Percentiles rank a stretch among this genome's conserved stretches.
phyloP scores from a whole-genome alignment of 257 asterid species.

The Primulina tabacum region DNA sequence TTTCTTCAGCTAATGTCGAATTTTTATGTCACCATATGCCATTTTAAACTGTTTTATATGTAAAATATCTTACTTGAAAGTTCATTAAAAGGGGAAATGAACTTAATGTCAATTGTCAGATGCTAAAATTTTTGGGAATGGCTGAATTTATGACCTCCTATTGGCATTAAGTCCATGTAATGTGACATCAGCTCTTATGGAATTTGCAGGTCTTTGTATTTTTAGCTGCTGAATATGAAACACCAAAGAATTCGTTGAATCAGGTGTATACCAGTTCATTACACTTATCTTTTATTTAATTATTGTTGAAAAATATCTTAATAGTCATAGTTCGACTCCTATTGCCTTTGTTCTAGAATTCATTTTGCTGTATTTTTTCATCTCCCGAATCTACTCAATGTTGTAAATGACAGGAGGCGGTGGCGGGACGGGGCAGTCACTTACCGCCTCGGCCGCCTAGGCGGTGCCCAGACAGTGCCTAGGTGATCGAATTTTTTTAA shows the following conservation, averaged over 20 bases:
- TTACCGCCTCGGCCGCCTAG: no score
- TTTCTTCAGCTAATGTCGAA: background rate
- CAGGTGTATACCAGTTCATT: conserved; percentile 47
- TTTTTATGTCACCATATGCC: background rate
- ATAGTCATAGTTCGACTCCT: background rate
- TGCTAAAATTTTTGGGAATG: background rate
- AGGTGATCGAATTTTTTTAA: no score
- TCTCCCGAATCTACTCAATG: background rate
- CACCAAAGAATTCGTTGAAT: conserved; percentile 74
- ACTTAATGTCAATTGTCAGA: background rate
- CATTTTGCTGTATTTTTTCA: background rate
- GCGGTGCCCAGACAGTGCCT: no score
- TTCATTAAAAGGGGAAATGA: background rate
- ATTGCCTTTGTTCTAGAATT: background rate
- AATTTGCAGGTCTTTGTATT: conserved; percentile 85
- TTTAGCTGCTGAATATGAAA: conserved; percentile 89
- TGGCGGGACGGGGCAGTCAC: no score
- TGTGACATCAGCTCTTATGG: background rate
- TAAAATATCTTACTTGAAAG: no score
- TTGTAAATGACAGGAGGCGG: no score
- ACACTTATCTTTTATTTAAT: background rate
- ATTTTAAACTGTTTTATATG: background rate
- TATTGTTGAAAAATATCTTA: background rate
- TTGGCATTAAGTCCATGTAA: conserved; percentile 17
- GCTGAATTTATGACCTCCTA: conserved; percentile 12